Evolutionary conservation across 1,284 basidiomycete species (phyloP), one percentile per base, ranked within the genome.

Genomic region (Vanrija sp.): DNA sequence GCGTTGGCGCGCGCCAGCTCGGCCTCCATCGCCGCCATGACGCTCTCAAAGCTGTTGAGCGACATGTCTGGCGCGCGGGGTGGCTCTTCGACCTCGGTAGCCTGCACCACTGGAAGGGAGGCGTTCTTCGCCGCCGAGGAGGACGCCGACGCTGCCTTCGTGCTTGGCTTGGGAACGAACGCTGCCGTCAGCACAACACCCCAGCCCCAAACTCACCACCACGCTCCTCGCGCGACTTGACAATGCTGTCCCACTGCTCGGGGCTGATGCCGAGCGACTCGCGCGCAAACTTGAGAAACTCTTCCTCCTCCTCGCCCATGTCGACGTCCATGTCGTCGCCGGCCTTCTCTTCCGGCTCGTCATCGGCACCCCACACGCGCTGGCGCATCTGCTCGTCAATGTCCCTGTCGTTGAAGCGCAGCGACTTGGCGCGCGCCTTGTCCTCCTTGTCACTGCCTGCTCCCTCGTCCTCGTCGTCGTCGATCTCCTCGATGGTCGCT

Each of bases 1-100:
- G 41, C 24, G 7, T 38, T 27, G 10, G 25, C 36, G 25, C 63
- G 59, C 45, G 78, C 78, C 15, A 96, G 79, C 64, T 94, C 89
- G 18, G 78, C 82, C 63, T 98, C 94, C 87, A 97, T 90, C 2
- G 90, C 90, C 65, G 84, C 82, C 94, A 97, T 97, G 38, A 97
- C 87, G 7, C 86, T 83, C 66, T 98, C 94, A 62, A 97, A 97
- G 0, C 89, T 89, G 69, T 92, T 82, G n/a, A 97, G 79, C 47
- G 85, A 83, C 5, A 83, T 81, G 67, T 91, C 77, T 10, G 64
- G 62, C 27, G 47, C 41, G 8, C 45, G 22, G 6, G 51, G 16
- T 10, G 49, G 18, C 20, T 23, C 18, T 6, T 27, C 50, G 42
- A 36, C 27, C 36, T 24, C 27, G 16, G 31, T 35, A 5, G 31